Conservation (phyloP, 306 rosid genomes). For the Pachyrhizus erosus region DNA sequence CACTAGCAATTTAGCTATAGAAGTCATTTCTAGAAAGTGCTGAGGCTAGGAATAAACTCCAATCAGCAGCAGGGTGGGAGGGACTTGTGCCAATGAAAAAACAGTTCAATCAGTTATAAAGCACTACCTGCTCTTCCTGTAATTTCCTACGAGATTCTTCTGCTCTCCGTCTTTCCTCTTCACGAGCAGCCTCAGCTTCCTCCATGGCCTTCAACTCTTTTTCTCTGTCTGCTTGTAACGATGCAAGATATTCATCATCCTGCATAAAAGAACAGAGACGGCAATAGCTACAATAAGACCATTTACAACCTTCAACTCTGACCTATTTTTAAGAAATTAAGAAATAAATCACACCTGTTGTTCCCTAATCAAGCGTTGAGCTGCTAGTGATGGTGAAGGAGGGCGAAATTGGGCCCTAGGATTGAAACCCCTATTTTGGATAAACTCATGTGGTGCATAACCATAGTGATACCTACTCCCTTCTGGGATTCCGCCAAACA, state of each 20-base stretch:
- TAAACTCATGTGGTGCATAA: constrained; percentile 71
- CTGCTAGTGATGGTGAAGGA: constrained; percentile 85
- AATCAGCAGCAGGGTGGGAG: neutral
- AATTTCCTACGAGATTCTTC: constrained; percentile 79
- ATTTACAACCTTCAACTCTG: constrained; percentile 26
- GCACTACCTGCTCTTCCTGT: constrained; percentile 80
- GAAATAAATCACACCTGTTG: constrained; percentile 74
- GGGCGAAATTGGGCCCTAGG: constrained; percentile 58
- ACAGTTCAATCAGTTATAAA: constrained; percentile 14
- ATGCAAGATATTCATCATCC: constrained; percentile 96
- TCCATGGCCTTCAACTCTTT: constrained; percentile 76
- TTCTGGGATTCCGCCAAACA: constrained; percentile 96
- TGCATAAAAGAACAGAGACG: constrained; percentile 48
- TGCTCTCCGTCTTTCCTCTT: constrained; percentile 76
- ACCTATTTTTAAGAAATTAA: constrained; percentile 3
- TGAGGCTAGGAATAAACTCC: neutral
- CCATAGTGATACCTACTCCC: constrained; percentile 66
- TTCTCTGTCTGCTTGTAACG: constrained; percentile 90
- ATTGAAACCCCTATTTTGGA: constrained; percentile 57
- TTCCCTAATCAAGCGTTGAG: constrained; percentile 92
- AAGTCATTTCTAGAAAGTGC: neutral
- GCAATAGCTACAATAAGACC: constrained; percentile 15
- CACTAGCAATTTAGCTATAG: neutral
- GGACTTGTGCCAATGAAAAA: neutral
- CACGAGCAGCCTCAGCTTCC: constrained; percentile 85